Evolutionary conservation across 257 asterid genomes (phyloP).

Genomic region (Ehretia macrophylla): DNA sequence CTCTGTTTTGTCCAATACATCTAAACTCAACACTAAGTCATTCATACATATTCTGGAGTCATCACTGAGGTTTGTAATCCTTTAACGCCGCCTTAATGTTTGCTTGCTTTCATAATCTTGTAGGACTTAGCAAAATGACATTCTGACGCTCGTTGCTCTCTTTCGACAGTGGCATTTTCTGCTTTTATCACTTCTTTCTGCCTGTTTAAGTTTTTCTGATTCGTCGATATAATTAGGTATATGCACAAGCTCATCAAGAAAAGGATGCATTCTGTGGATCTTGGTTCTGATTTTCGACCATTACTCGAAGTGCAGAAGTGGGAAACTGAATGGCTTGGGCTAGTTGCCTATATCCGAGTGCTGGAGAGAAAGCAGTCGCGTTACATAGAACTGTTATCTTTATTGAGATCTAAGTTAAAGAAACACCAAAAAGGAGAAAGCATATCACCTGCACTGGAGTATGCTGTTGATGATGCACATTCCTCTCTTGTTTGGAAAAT

Average conservation of each 20-base stretch:
- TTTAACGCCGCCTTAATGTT: not conserved
- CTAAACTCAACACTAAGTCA: slow-evolving; percentile 42
- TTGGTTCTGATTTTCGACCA: slow-evolving; percentile 41
- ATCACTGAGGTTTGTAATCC: slow-evolving; percentile 53
- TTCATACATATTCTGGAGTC: slow-evolving; percentile 30
- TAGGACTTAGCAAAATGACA: no score
- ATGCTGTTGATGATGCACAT: slow-evolving; percentile 59
- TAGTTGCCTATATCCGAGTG: slow-evolving; percentile 55
- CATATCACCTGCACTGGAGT: slow-evolving; percentile 43
- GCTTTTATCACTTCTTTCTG: not conserved
- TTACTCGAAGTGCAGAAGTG: slow-evolving; percentile 40
- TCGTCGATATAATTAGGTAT: slow-evolving; percentile 36
- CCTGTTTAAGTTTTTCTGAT: not conserved
- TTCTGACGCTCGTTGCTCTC: no score
- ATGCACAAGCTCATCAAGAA: slow-evolving; percentile 58
- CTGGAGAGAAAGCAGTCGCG: slow-evolving; percentile 59
- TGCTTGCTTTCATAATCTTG: no score
- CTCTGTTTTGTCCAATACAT: slow-evolving; percentile 36
- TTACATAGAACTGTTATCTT: slow-evolving; percentile 37
- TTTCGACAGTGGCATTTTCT: no score
- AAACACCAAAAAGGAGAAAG: slow-evolving; percentile 24
- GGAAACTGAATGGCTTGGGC: slow-evolving; percentile 72
- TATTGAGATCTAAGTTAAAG: slow-evolving; percentile 39
- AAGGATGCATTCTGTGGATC: slow-evolving; percentile 39
- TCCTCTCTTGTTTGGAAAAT: slow-evolving; percentile 67